These are phyloP conservation scores for Neophaeococcomyces aloes DNA, from an alignment of 2,329 filamentous ascomycete species.

Conservation along the genomic window DNA sequence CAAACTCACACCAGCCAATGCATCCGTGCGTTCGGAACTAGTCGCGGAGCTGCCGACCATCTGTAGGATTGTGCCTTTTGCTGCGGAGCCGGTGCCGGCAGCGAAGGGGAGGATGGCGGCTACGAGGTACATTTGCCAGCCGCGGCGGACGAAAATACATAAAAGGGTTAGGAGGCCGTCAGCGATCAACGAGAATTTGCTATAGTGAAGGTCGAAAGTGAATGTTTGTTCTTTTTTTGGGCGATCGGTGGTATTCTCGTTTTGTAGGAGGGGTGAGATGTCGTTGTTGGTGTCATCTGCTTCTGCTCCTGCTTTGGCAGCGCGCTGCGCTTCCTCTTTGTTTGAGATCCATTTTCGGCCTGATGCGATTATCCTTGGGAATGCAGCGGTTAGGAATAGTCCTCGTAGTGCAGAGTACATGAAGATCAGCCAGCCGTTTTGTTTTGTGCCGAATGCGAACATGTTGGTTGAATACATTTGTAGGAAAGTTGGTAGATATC, in stretches of 20 bases:
- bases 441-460: slow-evolving; percentile 45
- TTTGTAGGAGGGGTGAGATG: not conserved
- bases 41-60: slow-evolving; percentile 48
- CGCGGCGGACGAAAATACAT: slow-evolving; percentile 50
- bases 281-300: slow-evolving; percentile 1
- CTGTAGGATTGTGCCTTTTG: slow-evolving; percentile 62
- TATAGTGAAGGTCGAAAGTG: slow-evolving; percentile 57
- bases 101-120: slow-evolving; percentile 57
- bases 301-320: slow-evolving; percentile 4
- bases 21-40: slow-evolving; percentile 47
- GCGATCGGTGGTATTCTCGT: slow-evolving; percentile 2
- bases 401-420: slow-evolving; percentile 46
- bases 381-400: slow-evolving; percentile 45
- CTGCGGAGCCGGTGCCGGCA: slow-evolving; percentile 57
- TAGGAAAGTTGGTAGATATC: slow-evolving; percentile 53
- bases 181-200: slow-evolving; percentile 53
- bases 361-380: slow-evolving; percentile 42
- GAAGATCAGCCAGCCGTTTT: slow-evolving; percentile 49
- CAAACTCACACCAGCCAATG: slow-evolving; percentile 57
- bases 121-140: slow-evolving; percentile 60
- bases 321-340: slow-evolving; percentile 1
- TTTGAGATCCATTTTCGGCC: slow-evolving; percentile 27
- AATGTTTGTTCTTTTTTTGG: slow-evolving; percentile 30
- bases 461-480: slow-evolving; percentile 49
- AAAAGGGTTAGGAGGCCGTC: slow-evolving; percentile 56